Conservation (phyloP, 2,329 filamentous ascomycete species). For the Hymenoscyphus repandus region DNA sequence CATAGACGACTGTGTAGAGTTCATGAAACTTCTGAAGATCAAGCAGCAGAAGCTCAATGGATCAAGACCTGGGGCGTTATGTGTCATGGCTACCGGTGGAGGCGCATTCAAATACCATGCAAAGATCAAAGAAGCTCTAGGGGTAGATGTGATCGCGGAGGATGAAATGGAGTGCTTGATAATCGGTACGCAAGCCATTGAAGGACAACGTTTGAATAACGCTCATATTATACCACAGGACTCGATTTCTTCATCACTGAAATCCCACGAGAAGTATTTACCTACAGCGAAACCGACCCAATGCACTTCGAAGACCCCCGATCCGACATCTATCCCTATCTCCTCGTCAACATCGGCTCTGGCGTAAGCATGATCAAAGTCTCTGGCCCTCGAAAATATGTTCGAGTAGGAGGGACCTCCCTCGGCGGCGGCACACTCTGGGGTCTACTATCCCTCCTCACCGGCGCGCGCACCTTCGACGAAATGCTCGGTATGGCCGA, state of each 20-base stretch:
- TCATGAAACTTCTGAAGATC: conserved; percentile 79
- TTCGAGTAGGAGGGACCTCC: conserved; percentile 91
- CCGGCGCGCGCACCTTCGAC: conserved; percentile 91
- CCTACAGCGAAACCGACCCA: conserved; percentile 83
- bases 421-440: conserved; percentile 96
- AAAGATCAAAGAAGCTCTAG: conserved; percentile 74
- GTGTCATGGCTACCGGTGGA: conserved; percentile 92
- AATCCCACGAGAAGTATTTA: conserved; percentile 95
- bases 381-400: conserved; percentile 76
- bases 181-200: conserved; percentile 52
- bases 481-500: conserved; percentile 94
- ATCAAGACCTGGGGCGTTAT: conserved; percentile 65
- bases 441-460: conserved; percentile 87
- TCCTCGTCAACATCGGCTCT: conserved; percentile 96
- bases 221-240: conserved; percentile 43
- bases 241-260: conserved; percentile 99
- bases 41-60: conserved; percentile 76
- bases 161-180: conserved; percentile 99
- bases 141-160: conserved; percentile 83
- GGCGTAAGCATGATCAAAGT: conserved; percentile 98
- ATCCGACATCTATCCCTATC: conserved; percentile 88
- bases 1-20: conserved; percentile 89
- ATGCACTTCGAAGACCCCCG: conserved; percentile 80
- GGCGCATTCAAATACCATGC: conserved; percentile 98
- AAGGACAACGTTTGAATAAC: neutral